Percentiles rank a stretch among this genome's conserved stretches.
Evolutionary conservation across 108 stramenopile species (phyloP).

Genomic region (Cylindrotheca fusiformis): DNA sequence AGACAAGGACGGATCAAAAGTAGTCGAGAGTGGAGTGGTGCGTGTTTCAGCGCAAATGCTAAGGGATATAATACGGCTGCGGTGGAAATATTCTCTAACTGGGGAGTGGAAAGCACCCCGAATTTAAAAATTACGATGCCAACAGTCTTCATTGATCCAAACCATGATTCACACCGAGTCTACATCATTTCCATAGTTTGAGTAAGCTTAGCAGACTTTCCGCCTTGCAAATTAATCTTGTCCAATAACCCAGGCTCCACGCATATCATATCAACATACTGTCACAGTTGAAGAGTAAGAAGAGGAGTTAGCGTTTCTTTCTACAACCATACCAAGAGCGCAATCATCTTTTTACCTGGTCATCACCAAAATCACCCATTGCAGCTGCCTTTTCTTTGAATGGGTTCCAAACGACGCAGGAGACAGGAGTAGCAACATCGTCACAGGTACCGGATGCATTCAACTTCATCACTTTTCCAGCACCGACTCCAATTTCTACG

Average conservation of each 20-base stretch:
- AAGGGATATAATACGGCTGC: constrained; percentile 52
- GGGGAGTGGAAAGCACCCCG: constrained; percentile 2
- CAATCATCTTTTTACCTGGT: constrained; percentile 23
- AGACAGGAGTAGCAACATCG: constrained; percentile 49
- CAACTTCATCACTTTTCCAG: constrained; percentile 31
- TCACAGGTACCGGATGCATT: constrained; percentile 47
- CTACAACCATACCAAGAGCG: neutral
- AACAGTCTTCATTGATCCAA: neutral
- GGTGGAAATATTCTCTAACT: constrained; percentile 39
- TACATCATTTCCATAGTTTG: constrained; percentile 50
- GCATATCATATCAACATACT: constrained; percentile 81
- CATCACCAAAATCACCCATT: constrained; percentile 77
- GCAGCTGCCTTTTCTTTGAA: constrained; percentile 58
- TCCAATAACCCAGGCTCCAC: constrained; percentile 75
- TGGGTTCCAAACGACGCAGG: constrained; percentile 73
- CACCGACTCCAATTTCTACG: constrained; percentile 46
- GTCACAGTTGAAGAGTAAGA: neutral
- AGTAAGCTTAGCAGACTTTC: constrained; percentile 46
- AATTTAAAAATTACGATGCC: neutral
- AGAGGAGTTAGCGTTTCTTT: neutral
- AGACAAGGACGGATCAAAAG: constrained; percentile 79
- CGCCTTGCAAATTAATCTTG: constrained; percentile 31
- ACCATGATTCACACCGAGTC: neutral
- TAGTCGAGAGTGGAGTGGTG: constrained; percentile 47
- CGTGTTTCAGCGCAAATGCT: constrained; percentile 61